Evolutionary conservation across 495 filamentous ascomycete species (phyloP).

Genomic region (Hamigera avellanea): DNA sequence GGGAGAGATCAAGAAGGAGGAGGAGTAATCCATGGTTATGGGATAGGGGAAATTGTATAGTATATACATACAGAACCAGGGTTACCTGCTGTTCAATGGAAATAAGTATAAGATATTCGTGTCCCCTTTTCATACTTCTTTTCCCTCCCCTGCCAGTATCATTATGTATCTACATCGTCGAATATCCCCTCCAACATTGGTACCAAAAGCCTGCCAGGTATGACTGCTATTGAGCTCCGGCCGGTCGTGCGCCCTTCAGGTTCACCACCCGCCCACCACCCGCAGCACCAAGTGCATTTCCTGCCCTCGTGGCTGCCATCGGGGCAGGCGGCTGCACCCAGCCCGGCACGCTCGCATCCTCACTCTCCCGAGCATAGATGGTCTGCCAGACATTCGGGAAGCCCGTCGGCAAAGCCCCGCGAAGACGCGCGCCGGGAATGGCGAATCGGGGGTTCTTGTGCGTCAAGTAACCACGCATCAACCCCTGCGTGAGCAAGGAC

Average conservation of each 20-base stretch:
- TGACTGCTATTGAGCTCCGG: conserved; percentile 34
- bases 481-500: conserved; percentile 65
- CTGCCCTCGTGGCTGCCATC: conserved; percentile 3
- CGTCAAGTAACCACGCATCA: conserved; percentile 81
- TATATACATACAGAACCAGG: too few species aligned
- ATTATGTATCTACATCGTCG: too few species aligned
- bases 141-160: too few species aligned
- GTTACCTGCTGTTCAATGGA: too few species aligned
- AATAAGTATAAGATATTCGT: too few species aligned
- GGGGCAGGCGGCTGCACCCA: conserved; percentile 38
- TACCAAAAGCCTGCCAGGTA: too few species aligned
- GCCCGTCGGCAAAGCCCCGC: conserved; percentile 46
- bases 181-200: too few species aligned
- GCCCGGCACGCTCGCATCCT: conserved; percentile 37
- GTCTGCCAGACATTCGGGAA: conserved; percentile 52
- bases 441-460: conserved; percentile 66
- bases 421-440: conserved; percentile 64
- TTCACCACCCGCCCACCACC: conserved; percentile 40
- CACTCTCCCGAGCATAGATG: conserved; percentile 31
- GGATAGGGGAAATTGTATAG: too few species aligned
- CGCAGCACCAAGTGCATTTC: conserved; percentile 5
- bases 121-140: too few species aligned
- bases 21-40: too few species aligned
- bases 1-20: conserved; percentile 15
- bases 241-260: conserved; percentile 39